Percentiles rank a stretch among this genome's conserved stretches.
Evolutionary conservation across 2,329 filamentous ascomycete genomes (phyloP).

Genomic region (Alternaria triticimaculans): DNA sequence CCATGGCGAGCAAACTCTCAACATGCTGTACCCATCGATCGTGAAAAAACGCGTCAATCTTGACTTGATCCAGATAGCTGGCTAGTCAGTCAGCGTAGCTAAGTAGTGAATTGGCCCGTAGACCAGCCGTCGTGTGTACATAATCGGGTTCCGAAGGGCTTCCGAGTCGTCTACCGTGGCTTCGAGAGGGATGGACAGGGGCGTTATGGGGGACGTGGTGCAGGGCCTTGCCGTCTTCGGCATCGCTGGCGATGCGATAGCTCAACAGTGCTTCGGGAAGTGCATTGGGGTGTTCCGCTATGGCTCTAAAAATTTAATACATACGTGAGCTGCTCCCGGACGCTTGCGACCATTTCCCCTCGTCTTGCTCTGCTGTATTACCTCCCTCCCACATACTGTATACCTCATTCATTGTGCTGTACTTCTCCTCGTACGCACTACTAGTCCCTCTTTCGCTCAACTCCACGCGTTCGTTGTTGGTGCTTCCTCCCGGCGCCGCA

Average conservation of each 20-base stretch:
- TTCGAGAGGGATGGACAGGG: constrained; percentile 22
- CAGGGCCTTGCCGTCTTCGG: constrained; percentile 32
- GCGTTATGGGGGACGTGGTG: constrained; percentile 24
- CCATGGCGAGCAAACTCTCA: constrained; percentile 9
- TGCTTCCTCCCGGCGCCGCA: constrained; percentile 24
- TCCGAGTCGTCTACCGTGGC: constrained; percentile 24
- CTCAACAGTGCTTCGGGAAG: constrained; percentile 46
- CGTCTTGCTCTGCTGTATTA: constrained; percentile 9
- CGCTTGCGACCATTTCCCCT: constrained; percentile 9
- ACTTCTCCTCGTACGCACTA: constrained; percentile 16
- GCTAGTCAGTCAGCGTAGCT: neutral
- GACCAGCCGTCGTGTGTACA: neutral
- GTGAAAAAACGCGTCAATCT: neutral
- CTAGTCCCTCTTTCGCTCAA: neutral
- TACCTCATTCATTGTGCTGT: constrained; percentile 6
- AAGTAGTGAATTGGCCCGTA: neutral
- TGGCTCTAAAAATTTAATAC: constrained; percentile 36
- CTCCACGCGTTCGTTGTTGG: constrained; percentile 23
- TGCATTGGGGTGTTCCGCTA: constrained; percentile 38
- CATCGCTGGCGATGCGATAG: constrained; percentile 40
- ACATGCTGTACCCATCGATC: neutral
- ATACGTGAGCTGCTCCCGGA: constrained; percentile 3
- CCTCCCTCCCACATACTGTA: constrained; percentile 4
- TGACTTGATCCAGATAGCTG: neutral
- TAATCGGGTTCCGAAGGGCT: constrained; percentile 20